Base-by-base conservation (phyloP, 2,329 filamentous ascomycete genomes). In the Colletotrichum liaoningense region DNA sequence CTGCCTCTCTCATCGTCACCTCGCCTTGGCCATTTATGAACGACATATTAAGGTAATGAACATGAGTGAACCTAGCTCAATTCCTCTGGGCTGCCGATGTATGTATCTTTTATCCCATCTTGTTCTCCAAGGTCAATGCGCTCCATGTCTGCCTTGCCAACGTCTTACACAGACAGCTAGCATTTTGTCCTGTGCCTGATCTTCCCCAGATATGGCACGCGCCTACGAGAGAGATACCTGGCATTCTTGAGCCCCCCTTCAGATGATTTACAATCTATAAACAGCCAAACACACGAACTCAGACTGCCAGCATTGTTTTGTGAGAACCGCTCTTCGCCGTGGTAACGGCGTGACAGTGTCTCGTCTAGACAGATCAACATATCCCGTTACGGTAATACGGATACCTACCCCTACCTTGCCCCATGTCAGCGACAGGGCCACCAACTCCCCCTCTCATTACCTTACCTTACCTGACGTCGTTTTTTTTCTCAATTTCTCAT, bases 271-370 rank as follows among this genome's bases (percentile, higher is more conserved):
- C 4, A 63, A 19, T 16, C 35, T 42, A 42, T 30, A 30, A 30
- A 30, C 30, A 30, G 30, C 3, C n/a, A 30, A 28, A 7, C 6
- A 3, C 22, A 5, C 9, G 9, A 30, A 24, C 26, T 5, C 24
- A 42, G 14, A 22, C n/a, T 46, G 28, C 49, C 24, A 22, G 19
- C 42, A 35, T 19, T 38, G 14, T 38, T 38, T 54, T 30, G 16
- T 19, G n/a, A 5, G 62, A 33, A 35, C 8, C 33, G 16, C 22
- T 14, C 24, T 65, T 65, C 52, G 55, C 63, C 22, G 52, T 65
- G 35, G 63, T 56, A 65, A 66, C 63, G 63, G 35, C 63, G 67
- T 73, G 62, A 73, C 70, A 73, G 58, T 73, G 67, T 73, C 67
- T 73, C 60, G 60, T 62, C 67, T 66, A 65, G 42, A 63, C 38